These are phyloP conservation scores for Diospyros lotus DNA, from an alignment of 148 eudicot species.

Conservation along the genomic window DNA sequence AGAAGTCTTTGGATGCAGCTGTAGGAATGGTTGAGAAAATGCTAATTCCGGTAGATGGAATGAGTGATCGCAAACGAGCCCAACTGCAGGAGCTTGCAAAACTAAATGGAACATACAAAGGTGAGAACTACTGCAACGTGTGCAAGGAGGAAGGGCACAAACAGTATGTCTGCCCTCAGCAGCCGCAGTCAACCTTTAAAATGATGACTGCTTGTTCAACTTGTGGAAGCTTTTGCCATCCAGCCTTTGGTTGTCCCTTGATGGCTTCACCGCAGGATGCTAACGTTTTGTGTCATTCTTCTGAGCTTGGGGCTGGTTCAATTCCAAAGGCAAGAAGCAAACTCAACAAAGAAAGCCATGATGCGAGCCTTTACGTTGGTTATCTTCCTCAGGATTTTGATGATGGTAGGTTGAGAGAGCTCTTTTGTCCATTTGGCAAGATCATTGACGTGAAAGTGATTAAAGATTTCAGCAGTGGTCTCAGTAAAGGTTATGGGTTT, in stretches of 20 bases:
- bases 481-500: slow-evolving; percentile 39
- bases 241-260: slow-evolving; percentile 20
- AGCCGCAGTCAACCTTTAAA: slow-evolving; percentile 23
- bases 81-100: slow-evolving; percentile 32
- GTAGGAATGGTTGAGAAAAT: slow-evolving; percentile 35
- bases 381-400: slow-evolving; percentile 27
- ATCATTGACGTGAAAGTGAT: slow-evolving; percentile 18
- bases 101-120: slow-evolving; percentile 19
- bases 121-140: slow-evolving; percentile 13
- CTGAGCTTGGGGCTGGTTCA: not conserved
- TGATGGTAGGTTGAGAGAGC: slow-evolving; percentile 20
- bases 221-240: slow-evolving; percentile 35
- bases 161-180: slow-evolving; percentile 26
- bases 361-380: slow-evolving; percentile 29
- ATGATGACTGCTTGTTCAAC: slow-evolving; percentile 18
- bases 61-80: slow-evolving; percentile 27
- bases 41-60: slow-evolving; percentile 26
- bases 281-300: not conserved
- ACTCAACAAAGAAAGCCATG: slow-evolving; percentile 18
- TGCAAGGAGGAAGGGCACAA: slow-evolving; percentile 32
- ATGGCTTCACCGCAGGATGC: not conserved
- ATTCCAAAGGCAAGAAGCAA: slow-evolving; percentile 14
- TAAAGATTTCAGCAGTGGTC: slow-evolving; percentile 23
- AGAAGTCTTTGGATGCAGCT: slow-evolving; percentile 29
- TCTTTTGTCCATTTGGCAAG: slow-evolving; percentile 36